Conservation (phyloP, 73 alveolate genomes). For the Diophrys appendiculata region DNA sequence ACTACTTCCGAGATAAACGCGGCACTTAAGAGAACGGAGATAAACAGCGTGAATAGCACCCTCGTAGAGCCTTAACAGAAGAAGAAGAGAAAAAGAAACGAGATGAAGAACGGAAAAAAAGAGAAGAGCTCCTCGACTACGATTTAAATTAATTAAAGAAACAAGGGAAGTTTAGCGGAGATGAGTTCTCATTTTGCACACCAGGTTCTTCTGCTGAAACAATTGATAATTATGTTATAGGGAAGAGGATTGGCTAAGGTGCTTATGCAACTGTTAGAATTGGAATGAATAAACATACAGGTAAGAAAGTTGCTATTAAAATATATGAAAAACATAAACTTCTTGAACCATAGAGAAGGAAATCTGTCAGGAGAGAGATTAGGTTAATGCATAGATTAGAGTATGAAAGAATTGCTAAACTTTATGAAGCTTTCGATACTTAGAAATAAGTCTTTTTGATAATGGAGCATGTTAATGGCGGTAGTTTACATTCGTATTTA, state of each 20-base stretch:
- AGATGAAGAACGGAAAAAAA: neutral
- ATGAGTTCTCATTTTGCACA: neutral
- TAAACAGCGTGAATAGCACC: too few species aligned
- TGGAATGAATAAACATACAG: conserved; percentile 61
- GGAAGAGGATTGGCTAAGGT: conserved; percentile 74
- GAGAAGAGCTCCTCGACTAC: neutral
- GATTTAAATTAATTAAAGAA: neutral
- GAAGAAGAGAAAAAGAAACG: neutral
- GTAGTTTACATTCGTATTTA: conserved; percentile 61
- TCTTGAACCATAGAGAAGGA: conserved; percentile 62
- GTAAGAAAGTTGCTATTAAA: conserved; percentile 68
- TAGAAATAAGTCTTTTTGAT: conserved; percentile 47
- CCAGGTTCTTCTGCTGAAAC: neutral
- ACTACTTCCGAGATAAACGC: too few species aligned
- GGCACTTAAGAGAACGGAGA: too few species aligned
- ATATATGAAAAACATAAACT: conserved; percentile 68
- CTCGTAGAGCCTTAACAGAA: neutral
- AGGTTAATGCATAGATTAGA: conserved; percentile 53
- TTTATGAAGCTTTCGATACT: conserved; percentile 65
- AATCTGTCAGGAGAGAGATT: conserved; percentile 65
- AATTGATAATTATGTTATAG: conserved; percentile 53
- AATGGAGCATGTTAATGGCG: conserved; percentile 70
- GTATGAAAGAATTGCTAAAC: conserved; percentile 54
- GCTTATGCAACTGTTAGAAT: conserved; percentile 80
- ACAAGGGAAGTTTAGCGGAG: neutral